Base-by-base conservation (phyloP, 305 asterid species). In the Lippia alba region DNA sequence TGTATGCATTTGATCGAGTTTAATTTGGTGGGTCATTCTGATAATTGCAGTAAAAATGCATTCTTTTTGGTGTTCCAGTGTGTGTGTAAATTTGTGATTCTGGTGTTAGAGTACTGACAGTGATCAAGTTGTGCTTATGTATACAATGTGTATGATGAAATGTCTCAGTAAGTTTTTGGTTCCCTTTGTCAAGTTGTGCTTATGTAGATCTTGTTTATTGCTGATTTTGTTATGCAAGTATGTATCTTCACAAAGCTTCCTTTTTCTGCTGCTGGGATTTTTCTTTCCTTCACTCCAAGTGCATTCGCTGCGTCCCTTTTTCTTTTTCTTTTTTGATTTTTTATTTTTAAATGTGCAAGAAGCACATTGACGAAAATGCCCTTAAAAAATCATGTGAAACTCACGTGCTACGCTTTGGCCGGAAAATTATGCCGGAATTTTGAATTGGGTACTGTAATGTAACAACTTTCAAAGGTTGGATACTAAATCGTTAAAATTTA, bases 111-210 rank as follows among this genome's bases (percentile, higher is more conserved):
- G 9, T 60, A 10, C 41, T 49, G 41, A 3, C 6, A 3, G 16
- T 62, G 51, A 44, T 33, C 32, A 14, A 10, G 10, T 51, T 7
- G 40, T 53, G 10, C 54, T 62, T 41, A 19, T 34, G 70, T 56
- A 46, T 41, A 18, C 18, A 4, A 45, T 36, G 61, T 63, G 67
- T 56, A 69, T 56, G 79, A 63, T 69, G 40, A 69, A 68, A 75
- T 62, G 56, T 8, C 12, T 16, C 8, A 39, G 45, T 18, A 66
- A 1, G 3, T 30, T n/a, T 32, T 49, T 56, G 18, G 41, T 19
- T 40, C 10, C 12, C 19, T 40, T 12, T 2, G 10, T 19, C 14
- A 6, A 17, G 39, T 11, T 44, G 12, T 8, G 12, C 30, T 61
- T 24, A 8, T 36, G 10, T 18, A n/a, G 59, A 33, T 71, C 10